Evolutionary conservation across 1,284 basidiomycete species (phyloP), one percentile per base, ranked within the genome.

Genomic region (Irpex sp.): DNA sequence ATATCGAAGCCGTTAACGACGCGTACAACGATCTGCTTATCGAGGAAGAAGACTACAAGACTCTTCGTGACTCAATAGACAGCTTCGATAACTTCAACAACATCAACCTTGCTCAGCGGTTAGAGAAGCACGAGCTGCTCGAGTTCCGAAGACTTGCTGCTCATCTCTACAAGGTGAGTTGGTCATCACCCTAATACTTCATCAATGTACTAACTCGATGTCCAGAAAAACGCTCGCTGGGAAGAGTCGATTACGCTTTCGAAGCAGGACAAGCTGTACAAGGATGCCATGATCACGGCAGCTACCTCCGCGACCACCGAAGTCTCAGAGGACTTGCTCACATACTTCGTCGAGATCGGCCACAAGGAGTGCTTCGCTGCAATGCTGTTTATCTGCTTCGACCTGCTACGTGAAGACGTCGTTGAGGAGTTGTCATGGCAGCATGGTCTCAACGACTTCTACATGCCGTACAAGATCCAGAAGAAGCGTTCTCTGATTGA

Each of bases 51-150:
- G 97, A 99, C 76, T 95, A 95, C 80, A 95, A 97, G 76, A 98
- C 96, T 0, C 84, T 99, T 7, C 89, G 97, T 11, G 95, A 95
- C 73, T 95, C 93, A 21, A 95, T 99, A 66, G 96, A 98, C 77
- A 95, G 94, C 74, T 96, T 97, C 72, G 95, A 98, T 78, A 98
- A 97, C 79, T 99, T 98, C 81, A 94, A 99, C 78, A 94, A 94
- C 66, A 88, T 96, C 67, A 85, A 81, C 56, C 87, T 99, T 35
- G 97, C 97, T 2, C 85, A 86, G 69, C 86, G 93, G 56, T 78
- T 99, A 63, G 94, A 98, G 78, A 88, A 86, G 69, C 96, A 98
- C 74, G 93, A 93, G 63, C 83, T 99, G 51, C 83, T 99, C 46
- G 97, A 99, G 76, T 99, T 99, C 87, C 85, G 97, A 57, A 82